Evolutionary conservation across 1,139 yeast genomes (phyloP).

Genomic region (Saccharomyces hybrid): DNA sequence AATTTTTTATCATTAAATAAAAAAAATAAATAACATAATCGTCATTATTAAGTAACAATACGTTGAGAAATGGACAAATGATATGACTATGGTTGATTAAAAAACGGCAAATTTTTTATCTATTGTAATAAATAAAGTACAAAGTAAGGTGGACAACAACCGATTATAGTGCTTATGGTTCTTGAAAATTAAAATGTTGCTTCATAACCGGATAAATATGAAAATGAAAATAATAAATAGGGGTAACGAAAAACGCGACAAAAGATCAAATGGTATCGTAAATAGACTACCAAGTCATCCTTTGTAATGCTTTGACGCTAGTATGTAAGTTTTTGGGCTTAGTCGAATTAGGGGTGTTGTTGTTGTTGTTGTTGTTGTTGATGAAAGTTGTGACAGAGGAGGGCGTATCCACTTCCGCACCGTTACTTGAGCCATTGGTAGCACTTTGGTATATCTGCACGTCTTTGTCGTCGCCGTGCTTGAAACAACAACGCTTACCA

Average conservation of each 20-base stretch:
- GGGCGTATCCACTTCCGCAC: not conserved
- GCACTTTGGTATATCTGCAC: constrained; percentile 27
- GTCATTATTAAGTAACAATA: too few relatives aligned
- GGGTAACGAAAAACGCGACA: not conserved
- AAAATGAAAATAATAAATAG: constrained; percentile 4
- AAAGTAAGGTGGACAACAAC: not conserved
- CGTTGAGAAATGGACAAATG: too few relatives aligned
- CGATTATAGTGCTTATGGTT: not conserved
- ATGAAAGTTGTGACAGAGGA: too few relatives aligned
- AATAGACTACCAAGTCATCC: constrained; percentile 33
- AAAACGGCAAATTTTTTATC: not conserved
- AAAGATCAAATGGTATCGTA: constrained; percentile 13
- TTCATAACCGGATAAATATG: not conserved
- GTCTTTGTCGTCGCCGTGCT: constrained; percentile 49
- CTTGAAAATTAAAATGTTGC: not conserved
- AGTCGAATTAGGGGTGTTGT: not conserved
- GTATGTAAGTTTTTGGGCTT: constrained; percentile 24
- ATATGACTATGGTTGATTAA: too few relatives aligned
- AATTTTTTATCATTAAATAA: not conserved
- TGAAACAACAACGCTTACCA: constrained; percentile 87
- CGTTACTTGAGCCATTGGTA: not conserved
- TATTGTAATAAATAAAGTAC: not conserved
- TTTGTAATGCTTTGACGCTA: constrained; percentile 25
- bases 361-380: not conserved
- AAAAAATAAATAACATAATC: not conserved